Conservation (phyloP, 371 early-diverging fungal species). For the Mortierella sp. region DNA sequence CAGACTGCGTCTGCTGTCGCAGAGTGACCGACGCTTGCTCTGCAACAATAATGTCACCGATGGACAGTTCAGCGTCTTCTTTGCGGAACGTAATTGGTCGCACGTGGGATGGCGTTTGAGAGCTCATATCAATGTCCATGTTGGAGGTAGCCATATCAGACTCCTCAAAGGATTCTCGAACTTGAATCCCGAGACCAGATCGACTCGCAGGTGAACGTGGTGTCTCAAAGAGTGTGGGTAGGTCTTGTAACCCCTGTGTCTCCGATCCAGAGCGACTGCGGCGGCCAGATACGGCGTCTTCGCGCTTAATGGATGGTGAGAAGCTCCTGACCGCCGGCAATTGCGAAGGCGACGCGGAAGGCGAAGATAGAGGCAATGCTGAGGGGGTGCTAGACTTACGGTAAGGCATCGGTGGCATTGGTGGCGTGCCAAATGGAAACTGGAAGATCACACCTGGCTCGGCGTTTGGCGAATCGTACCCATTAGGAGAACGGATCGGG, state of each 20-base stretch:
- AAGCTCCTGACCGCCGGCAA: too few relatives aligned
- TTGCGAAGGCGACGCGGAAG: not conserved
- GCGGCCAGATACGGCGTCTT: constrained; percentile 4
- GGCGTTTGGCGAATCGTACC: constrained; percentile 21
- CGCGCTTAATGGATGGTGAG: not conserved
- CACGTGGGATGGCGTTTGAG: not conserved
- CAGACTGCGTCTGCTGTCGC: not conserved
- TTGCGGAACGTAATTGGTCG: constrained; percentile 23
- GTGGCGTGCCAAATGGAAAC: constrained; percentile 41
- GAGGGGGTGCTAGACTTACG: constrained; percentile 21
- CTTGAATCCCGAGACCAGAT: constrained; percentile 43
- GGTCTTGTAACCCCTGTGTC: constrained; percentile 4
- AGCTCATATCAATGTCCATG: constrained; percentile 7
- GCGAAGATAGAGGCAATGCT: constrained; percentile 1
- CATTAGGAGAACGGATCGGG: constrained; percentile 39
- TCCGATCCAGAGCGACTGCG: constrained; percentile 1
- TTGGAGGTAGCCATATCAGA: constrained; percentile 29
- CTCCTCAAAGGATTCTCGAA: constrained; percentile 27
- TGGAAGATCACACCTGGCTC: constrained; percentile 47
- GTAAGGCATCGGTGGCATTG: constrained; percentile 11
- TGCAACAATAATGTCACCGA: constrained; percentile 40
- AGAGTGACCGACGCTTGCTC: constrained; percentile 27
- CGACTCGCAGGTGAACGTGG: constrained; percentile 34
- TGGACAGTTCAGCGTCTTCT: constrained; percentile 21
- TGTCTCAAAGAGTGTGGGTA: constrained; percentile 9